Base-by-base conservation (phyloP, 495 filamentous ascomycete genomes). In the Cercophora scortea region DNA sequence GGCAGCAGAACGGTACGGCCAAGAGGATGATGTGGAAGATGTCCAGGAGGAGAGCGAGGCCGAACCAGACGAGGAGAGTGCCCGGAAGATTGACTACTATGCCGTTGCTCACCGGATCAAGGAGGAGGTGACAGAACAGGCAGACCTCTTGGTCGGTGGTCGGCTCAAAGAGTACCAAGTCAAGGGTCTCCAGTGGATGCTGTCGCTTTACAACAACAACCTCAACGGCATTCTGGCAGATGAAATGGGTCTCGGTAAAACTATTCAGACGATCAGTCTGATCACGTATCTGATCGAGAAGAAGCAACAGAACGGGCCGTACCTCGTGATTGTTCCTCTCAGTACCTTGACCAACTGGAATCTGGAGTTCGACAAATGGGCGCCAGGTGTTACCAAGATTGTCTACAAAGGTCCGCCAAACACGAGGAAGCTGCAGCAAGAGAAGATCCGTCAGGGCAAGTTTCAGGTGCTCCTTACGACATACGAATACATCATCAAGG, bases 191-290 rank as follows among this genome's bases (percentile, higher is more conserved):
- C 93, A 98, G 67, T 98, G 93, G 93, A 97, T 98, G 93, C 82
- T 97, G 50, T 98, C 93, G 12, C 79, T 98, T 18, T 98, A 97
- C 73, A 97, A 97, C 82, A 98, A 98, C 78, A 97, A 96, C 68
- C 80, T 98, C 54, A 97, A 97, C 67, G 93, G 93, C 79, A 97
- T 98, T 57, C 74, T 98, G 55, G 93, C 93, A 47, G 93, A 98
- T 60, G 93, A 98, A 72, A 98, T 98, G 93, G 93, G 93, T 84
- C 88, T 98, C 53, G 93, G 93, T 63, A 98, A 98, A 73, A 98
- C 93, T 0, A 98, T 98, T 57, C 93, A 98, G 73, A 97, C 94
- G 40, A 98, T 98, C 74, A 94, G 88, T 76, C 75, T 98, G 71
- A 84, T 98, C 56, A 96, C 94, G 5, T 89, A 97, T 65, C 85